Conservation (phyloP, 139 green algal genomes). For the Micractinium conductrix region DNA sequence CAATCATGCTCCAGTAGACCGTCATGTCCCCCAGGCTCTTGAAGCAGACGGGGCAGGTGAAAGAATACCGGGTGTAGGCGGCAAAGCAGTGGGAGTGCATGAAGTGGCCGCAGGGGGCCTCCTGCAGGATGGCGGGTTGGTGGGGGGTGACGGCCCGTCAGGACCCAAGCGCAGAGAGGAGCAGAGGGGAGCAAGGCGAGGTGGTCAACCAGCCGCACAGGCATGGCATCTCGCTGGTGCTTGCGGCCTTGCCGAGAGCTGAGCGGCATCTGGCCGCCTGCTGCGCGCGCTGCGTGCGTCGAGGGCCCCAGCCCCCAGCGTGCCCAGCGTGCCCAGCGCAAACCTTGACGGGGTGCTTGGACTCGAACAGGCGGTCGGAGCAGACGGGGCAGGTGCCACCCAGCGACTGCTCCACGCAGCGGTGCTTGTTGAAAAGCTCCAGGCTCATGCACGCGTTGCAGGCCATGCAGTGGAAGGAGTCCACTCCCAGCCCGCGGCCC, state of each 20-base stretch:
- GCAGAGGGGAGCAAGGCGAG: too few species aligned
- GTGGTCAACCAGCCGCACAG: too few species aligned
- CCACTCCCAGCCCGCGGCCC: conserved; percentile 83
- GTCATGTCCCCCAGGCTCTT: conserved; percentile 96
- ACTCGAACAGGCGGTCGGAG: conserved; percentile 95
- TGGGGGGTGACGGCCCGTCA: too few species aligned
- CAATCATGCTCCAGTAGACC: conserved; percentile 97
- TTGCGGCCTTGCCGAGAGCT: too few species aligned
- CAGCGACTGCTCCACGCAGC: conserved; percentile 87
- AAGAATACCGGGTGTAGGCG: conserved; percentile 88
- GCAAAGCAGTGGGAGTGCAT: conserved; percentile 96
- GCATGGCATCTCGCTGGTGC: too few species aligned
- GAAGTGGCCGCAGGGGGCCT: conserved; percentile 96
- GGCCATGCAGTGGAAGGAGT: conserved; percentile 98
- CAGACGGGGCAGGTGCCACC: conserved; percentile 95
- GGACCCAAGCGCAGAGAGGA: too few species aligned
- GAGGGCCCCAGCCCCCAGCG: not conserved
- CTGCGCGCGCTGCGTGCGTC: too few species aligned
- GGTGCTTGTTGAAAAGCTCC: conserved; percentile 85
- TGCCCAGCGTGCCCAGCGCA: not conserved
- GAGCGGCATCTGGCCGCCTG: too few species aligned
- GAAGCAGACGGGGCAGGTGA: conserved; percentile 96
- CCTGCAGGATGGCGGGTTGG: conserved; percentile 51
- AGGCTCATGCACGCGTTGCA: conserved; percentile 98
- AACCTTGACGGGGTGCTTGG: conserved; percentile 80